Evolutionary conservation across 2,329 filamentous ascomycete species (phyloP), one percentile per base, ranked within the genome.

Genomic region (Epichloe baconii): DNA sequence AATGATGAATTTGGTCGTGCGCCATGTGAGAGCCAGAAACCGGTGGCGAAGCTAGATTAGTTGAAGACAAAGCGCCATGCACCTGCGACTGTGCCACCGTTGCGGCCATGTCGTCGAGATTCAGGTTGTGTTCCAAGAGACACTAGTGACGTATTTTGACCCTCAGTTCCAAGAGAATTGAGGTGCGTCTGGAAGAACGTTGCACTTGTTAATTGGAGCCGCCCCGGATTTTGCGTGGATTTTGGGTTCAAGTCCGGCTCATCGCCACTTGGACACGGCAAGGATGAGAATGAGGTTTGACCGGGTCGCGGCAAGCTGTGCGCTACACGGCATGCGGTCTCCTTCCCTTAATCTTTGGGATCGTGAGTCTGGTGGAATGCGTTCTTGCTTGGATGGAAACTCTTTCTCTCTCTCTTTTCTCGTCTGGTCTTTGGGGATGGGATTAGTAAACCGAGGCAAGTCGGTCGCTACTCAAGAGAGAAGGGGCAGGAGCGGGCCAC

Each of bases 11-110:
- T 31, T 31, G 26, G 3, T 48, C 21, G n/a, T 45, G 52, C 14
- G 36, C 36, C 4, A 37, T 36, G 42, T 43, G 49, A 43, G 57
- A 55, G 40, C 50, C 42, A 44, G 54, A 47, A 31, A 55, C 48
- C 10, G 53, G 43, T 19, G 54, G 42, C 40, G 55, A 49, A 37
- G 57, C 47, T 48, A 55, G 54, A 51, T 48, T 23, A 21, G 40
- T 53, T 26, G 57, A 52, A 14, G 52, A 38, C 19, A 54, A 38
- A n/a, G 41, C 55, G 43, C 48, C 52, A 44, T 53, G 55, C 42
- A 61, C 55, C 52, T 65, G 64, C 50, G 61, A 61, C 36, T 63
- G 62, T 44, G 61, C 63, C 52, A 65, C 63, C 17, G 62, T 65
- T 51, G 62, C 63, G 36, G 63, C 62, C 62, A 65, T 65, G 31